Percentiles rank a stretch among this genome's conserved stretches.
phyloP scores from a whole-genome alignment of 345 rosid species.

The Eucalyptus curtisii region DNA sequence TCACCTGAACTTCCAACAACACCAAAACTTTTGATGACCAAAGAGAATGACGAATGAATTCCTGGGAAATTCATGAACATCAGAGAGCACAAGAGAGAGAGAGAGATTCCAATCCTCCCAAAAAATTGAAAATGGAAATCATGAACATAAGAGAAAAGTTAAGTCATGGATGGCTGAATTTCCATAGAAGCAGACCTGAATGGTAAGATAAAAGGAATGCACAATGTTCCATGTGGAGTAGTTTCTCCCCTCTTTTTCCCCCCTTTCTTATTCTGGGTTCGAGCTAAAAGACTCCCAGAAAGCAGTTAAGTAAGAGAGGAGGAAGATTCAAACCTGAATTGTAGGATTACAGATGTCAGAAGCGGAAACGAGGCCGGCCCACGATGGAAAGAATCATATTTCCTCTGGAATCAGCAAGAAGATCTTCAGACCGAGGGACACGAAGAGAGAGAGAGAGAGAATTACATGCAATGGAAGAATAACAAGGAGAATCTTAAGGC shows the following conservation, averaged over 20 bases:
- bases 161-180: neutral
- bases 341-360: neutral
- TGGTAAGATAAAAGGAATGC: neutral
- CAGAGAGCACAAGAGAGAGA: neutral
- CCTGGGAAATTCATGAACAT: neutral
- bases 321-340: neutral
- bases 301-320: neutral
- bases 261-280: neutral
- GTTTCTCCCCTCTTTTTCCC: neutral
- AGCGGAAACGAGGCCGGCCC: neutral
- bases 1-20: neutral
- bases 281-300: neutral
- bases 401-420: neutral
- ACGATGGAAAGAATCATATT: neutral
- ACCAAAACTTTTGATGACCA: neutral
- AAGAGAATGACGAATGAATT: neutral
- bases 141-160: neutral
- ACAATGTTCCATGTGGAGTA: neutral
- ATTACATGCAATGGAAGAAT: neutral
- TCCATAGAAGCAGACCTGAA: neutral
- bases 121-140: neutral
- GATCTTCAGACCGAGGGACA: neutral
- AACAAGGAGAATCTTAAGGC: neutral
- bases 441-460: neutral
- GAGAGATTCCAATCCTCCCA: neutral